Percentiles rank a stretch among this genome's conserved stretches.
phyloP scores from a whole-genome alignment of 2,329 filamentous ascomycete genomes.

The Aspergillus sojae region DNA sequence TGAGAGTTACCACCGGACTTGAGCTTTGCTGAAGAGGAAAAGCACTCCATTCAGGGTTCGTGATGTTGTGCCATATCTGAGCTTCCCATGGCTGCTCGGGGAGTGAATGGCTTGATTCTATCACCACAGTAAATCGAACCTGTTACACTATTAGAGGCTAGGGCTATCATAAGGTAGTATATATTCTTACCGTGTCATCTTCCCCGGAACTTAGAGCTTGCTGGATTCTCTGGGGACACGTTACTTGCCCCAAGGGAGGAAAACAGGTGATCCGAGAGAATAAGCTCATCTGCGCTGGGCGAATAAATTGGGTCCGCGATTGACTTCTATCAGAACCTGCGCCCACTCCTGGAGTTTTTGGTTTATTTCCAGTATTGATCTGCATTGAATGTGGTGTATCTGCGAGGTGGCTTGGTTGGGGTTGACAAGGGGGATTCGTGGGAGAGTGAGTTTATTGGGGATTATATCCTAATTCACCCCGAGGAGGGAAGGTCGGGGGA shows the following conservation, averaged over 20 bases:
- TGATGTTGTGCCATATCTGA: constrained; percentile 72
- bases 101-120: constrained; percentile 64
- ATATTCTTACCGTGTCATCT: constrained; percentile 27
- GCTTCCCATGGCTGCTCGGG: constrained; percentile 68
- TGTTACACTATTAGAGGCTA: constrained; percentile 20
- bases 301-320: constrained; percentile 25
- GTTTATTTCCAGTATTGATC: constrained; percentile 11
- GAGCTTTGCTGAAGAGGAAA: constrained; percentile 54
- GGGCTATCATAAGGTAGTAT: background rate
- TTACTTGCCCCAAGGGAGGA: constrained; percentile 76
- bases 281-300: constrained; percentile 49
- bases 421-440: background rate
- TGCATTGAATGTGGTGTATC: constrained; percentile 12
- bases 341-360: constrained; percentile 26
- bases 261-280: constrained; percentile 62
- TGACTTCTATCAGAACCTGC: constrained; percentile 7
- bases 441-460: background rate
- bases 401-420: background rate
- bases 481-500: background rate
- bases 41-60: constrained; percentile 61
- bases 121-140: constrained; percentile 67
- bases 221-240: constrained; percentile 54
- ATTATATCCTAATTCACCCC: background rate
- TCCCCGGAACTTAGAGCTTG: constrained; percentile 24
- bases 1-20: constrained; percentile 30